phyloP scores from a whole-genome alignment of 2,329 filamentous ascomycete species.

The Aspergillus niger region DNA sequence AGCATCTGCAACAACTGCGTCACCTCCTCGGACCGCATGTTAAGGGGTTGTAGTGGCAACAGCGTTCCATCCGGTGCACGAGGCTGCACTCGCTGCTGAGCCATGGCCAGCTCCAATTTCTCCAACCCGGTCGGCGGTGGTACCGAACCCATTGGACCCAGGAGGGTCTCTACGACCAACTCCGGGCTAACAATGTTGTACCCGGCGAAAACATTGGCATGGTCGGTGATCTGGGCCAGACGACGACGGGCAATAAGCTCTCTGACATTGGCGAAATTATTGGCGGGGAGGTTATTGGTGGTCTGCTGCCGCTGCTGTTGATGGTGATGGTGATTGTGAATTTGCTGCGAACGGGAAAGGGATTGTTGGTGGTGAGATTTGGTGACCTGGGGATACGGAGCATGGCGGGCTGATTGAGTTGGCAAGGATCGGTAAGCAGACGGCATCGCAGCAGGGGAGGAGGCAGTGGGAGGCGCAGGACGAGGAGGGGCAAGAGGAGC shows the following conservation, averaged over 20 bases:
- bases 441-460: slow-evolving; percentile 44
- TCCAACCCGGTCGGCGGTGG: slow-evolving; percentile 45
- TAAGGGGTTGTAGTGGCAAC: slow-evolving; percentile 42
- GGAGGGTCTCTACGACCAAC: slow-evolving; percentile 45
- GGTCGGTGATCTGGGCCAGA: slow-evolving; percentile 47
- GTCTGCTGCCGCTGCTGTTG: slow-evolving; percentile 20
- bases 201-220: slow-evolving; percentile 48
- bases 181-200: slow-evolving; percentile 48
- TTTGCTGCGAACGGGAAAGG: slow-evolving; percentile 21
- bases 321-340: slow-evolving; percentile 17
- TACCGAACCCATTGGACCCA: slow-evolving; percentile 45
- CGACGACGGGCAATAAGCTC: slow-evolving; percentile 46
- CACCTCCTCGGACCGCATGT: slow-evolving; percentile 48
- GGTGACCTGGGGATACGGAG: slow-evolving; percentile 40
- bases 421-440: slow-evolving; percentile 45
- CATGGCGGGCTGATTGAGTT: slow-evolving; percentile 40
- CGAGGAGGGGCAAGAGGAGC: slow-evolving; percentile 38
- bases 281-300: slow-evolving; percentile 30
- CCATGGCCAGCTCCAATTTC: slow-evolving; percentile 47
- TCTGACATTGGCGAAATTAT: slow-evolving; percentile 45
- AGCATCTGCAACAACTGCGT: slow-evolving; percentile 47
- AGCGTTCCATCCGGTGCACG: slow-evolving; percentile 42
- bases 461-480: slow-evolving; percentile 25
- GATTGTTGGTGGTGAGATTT: slow-evolving; percentile 36
- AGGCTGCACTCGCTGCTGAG: slow-evolving; percentile 46